These are phyloP conservation scores for Candida nonsorbophila DNA, from an alignment of 805 yeast species.

Conservation along the genomic window DNA sequence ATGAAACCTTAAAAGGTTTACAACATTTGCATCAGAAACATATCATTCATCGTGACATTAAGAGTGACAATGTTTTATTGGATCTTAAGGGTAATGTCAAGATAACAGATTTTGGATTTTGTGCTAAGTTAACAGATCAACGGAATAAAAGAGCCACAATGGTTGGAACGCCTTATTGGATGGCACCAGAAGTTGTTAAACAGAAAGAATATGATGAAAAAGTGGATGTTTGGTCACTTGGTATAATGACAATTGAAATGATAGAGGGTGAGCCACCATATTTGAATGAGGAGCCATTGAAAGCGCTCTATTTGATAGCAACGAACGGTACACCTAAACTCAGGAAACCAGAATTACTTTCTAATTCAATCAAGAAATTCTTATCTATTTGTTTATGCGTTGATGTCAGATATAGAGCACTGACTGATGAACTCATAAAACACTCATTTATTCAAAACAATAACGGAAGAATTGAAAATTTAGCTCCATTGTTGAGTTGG, in stretches of 20 bases:
- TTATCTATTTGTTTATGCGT: slow-evolving; percentile 89
- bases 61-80: slow-evolving; percentile 41
- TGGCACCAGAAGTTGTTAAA: slow-evolving; percentile 84
- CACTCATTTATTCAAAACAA: slow-evolving; percentile 63
- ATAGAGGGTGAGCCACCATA: slow-evolving; percentile 85
- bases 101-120: slow-evolving; percentile 44
- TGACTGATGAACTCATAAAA: slow-evolving; percentile 78
- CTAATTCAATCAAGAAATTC: slow-evolving; percentile 76
- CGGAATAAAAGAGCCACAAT: slow-evolving; percentile 72
- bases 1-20: slow-evolving; percentile 86
- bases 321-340: slow-evolving; percentile 78
- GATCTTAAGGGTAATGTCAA: slow-evolving; percentile 40
- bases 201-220: slow-evolving; percentile 78
- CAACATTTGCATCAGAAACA: slow-evolving; percentile 88
- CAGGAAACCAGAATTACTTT: slow-evolving; percentile 61
- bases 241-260: slow-evolving; percentile 85
- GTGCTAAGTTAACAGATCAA: slow-evolving; percentile 74
- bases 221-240: slow-evolving; percentile 79
- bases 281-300: slow-evolving; percentile 71
- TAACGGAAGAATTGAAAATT: slow-evolving; percentile 56
- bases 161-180: slow-evolving; percentile 90
- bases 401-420: slow-evolving; percentile 87
- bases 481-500: slow-evolving; percentile 47
- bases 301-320: slow-evolving; percentile 71
- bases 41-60: slow-evolving; percentile 68